Evolutionary conservation across 2,329 filamentous ascomycete genomes (phyloP).

Genomic region (Trichoderma sp.): DNA sequence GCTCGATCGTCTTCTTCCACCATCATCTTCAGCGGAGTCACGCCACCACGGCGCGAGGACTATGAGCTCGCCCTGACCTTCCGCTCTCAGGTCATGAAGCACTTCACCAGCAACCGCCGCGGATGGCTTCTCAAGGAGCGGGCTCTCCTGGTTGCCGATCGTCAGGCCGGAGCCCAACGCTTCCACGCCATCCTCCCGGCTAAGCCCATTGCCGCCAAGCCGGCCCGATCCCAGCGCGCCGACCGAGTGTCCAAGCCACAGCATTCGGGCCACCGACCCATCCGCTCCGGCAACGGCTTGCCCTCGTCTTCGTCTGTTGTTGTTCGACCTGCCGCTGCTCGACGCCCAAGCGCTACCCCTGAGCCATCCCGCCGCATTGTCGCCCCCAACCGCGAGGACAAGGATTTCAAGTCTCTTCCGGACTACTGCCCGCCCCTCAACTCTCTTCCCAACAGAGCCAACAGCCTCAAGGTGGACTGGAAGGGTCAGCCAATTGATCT

Average conservation of each 20-base stretch:
- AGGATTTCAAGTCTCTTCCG: constrained; percentile 69
- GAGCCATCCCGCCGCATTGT: constrained; percentile 51
- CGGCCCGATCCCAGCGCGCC: constrained; percentile 30
- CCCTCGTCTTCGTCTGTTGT: constrained; percentile 29
- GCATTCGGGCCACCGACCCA: constrained; percentile 34
- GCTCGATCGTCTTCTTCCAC: constrained; percentile 38
- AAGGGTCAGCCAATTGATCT: constrained; percentile 79
- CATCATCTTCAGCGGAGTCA: constrained; percentile 36
- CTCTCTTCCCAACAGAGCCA: constrained; percentile 63
- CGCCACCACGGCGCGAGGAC: constrained; percentile 51
- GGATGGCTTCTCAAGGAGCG: constrained; percentile 52
- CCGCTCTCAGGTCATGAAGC: constrained; percentile 50
- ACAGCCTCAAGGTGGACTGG: constrained; percentile 81
- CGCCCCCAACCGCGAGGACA: constrained; percentile 74
- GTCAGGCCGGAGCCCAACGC: constrained; percentile 40
- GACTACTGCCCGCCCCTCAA: constrained; percentile 70
- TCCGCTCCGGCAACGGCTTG: constrained; percentile 30
- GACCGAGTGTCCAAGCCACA: constrained; percentile 39
- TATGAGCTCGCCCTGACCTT: constrained; percentile 54
- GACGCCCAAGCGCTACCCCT: constrained; percentile 45
- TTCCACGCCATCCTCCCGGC: constrained; percentile 44
- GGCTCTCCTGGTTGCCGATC: constrained; percentile 47
- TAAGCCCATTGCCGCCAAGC: constrained; percentile 35
- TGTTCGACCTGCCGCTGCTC: constrained; percentile 29
- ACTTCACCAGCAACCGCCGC: constrained; percentile 42